A percentile compares a stretch with the other conserved stretches of the same genome.
phyloP scores from a whole-genome alignment of 768 basidiomycete species.

The Asterophora lycoperdoides region DNA sequence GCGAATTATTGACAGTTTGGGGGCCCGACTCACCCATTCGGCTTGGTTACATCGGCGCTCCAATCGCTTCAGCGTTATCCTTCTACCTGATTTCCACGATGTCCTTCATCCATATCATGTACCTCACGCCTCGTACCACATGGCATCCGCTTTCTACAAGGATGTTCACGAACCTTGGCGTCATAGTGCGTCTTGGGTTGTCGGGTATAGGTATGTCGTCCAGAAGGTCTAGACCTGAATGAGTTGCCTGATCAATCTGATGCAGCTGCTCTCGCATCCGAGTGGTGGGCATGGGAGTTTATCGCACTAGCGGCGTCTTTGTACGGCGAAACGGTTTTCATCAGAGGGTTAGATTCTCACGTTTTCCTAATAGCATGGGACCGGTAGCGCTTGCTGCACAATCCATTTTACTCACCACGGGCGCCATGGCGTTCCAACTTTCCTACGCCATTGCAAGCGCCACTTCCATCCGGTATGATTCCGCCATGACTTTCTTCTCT shows the following conservation, averaged over 20 bases:
- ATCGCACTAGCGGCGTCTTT: slow-evolving; percentile 51
- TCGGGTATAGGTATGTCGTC: slow-evolving; percentile 65
- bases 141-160: slow-evolving; percentile 73
- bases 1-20: slow-evolving; percentile 49
- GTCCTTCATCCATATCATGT: slow-evolving; percentile 59
- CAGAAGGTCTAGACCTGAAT: background rate
- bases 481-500: background rate
- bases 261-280: slow-evolving; percentile 69
- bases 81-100: slow-evolving; percentile 71
- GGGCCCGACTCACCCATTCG: slow-evolving; percentile 71
- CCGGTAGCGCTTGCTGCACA: slow-evolving; percentile 81
- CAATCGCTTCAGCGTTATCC: slow-evolving; percentile 80
- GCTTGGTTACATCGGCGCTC: slow-evolving; percentile 89
- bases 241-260: background rate
- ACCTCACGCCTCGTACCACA: slow-evolving; percentile 59
- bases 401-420: slow-evolving; percentile 73
- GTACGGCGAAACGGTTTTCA: slow-evolving; percentile 23
- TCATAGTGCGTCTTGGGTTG: slow-evolving; percentile 69
- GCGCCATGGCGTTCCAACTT: slow-evolving; percentile 71
- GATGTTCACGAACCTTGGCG: slow-evolving; percentile 62
- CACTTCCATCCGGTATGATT: slow-evolving; percentile 68
- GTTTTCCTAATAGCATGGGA: slow-evolving; percentile 50
- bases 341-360: background rate
- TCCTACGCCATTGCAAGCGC: slow-evolving; percentile 80
- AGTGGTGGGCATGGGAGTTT: slow-evolving; percentile 98